Conservation (phyloP, 208 protist species). For the Jaenimonas drosophilae region DNA sequence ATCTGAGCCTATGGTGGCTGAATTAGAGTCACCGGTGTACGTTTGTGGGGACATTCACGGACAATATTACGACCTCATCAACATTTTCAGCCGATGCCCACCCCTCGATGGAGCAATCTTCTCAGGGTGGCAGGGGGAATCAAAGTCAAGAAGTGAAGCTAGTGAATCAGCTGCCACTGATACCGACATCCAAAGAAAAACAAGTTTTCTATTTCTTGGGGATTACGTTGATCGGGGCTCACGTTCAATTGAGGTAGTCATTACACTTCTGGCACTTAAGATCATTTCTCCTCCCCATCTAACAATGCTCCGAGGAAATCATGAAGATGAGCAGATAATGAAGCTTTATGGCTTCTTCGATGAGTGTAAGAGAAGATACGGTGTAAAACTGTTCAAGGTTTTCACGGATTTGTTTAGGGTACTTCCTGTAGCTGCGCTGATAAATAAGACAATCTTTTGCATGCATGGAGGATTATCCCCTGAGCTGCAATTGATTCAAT, state of each 20-base stretch:
- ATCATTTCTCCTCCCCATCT: constrained; percentile 96
- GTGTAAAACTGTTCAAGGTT: constrained; percentile 96
- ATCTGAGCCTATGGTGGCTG: constrained; percentile 52
- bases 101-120: constrained; percentile 41
- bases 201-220: constrained; percentile 92
- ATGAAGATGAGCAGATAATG: constrained; percentile 99
- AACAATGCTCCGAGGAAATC: constrained; percentile 98
- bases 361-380: constrained; percentile 97
- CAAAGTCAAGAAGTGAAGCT: constrained; percentile 82
- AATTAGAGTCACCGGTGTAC: constrained; percentile 84
- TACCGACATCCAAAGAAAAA: constrained; percentile 84
- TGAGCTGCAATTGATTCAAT: constrained; percentile 85
- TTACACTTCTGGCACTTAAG: constrained; percentile 92
- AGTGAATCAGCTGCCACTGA: constrained; percentile 71
- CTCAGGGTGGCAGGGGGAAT: not conserved
- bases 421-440: constrained; percentile 95
- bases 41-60: constrained; percentile 98
- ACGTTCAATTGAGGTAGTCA: constrained; percentile 93
- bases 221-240: constrained; percentile 98
- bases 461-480: constrained; percentile 97
- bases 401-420: constrained; percentile 98
- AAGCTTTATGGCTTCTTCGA: constrained; percentile 99
- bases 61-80: constrained; percentile 96
- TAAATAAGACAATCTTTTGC: constrained; percentile 99
- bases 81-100: constrained; percentile 90